These are phyloP conservation scores for Dendrothele bispora DNA, from an alignment of 768 basidiomycete genomes.

Conservation along the genomic window DNA sequence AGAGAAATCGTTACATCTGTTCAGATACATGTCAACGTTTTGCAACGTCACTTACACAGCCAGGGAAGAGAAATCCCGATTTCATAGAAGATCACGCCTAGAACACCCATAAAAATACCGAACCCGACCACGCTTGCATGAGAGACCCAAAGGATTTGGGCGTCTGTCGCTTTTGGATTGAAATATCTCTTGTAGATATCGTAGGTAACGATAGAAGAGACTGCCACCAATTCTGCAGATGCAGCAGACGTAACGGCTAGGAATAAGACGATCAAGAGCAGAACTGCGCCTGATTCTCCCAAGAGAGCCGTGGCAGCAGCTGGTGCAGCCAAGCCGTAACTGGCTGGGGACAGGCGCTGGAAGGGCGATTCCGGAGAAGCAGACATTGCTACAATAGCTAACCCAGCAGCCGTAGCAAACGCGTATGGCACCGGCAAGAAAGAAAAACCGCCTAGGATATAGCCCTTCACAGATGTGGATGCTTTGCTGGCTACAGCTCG, in stretches of 20 bases:
- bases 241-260: constrained; percentile 34
- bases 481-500: constrained; percentile 31
- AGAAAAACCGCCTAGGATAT: constrained; percentile 33
- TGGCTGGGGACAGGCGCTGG: constrained; percentile 3
- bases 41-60: constrained; percentile 9
- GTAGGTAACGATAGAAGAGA: constrained; percentile 20
- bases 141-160: constrained; percentile 11
- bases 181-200: constrained; percentile 17
- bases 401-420: constrained; percentile 42
- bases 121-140: constrained; percentile 12
- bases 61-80: constrained; percentile 13
- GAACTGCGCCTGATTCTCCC: constrained; percentile 34
- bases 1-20: neutral
- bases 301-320: constrained; percentile 31
- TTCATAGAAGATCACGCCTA: constrained; percentile 11
- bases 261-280: constrained; percentile 32
- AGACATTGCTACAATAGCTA: constrained; percentile 29
- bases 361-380: constrained; percentile 11
- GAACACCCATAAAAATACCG: constrained; percentile 11
- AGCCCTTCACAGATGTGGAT: constrained; percentile 26
- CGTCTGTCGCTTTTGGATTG: constrained; percentile 13
- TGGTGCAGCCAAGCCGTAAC: constrained; percentile 27
- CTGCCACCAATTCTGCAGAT: constrained; percentile 33
- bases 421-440: constrained; percentile 43
- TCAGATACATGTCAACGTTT: no score